phyloP scores from a whole-genome alignment of 2,329 filamentous ascomycete genomes.

The Paecilomyces fulvus region DNA sequence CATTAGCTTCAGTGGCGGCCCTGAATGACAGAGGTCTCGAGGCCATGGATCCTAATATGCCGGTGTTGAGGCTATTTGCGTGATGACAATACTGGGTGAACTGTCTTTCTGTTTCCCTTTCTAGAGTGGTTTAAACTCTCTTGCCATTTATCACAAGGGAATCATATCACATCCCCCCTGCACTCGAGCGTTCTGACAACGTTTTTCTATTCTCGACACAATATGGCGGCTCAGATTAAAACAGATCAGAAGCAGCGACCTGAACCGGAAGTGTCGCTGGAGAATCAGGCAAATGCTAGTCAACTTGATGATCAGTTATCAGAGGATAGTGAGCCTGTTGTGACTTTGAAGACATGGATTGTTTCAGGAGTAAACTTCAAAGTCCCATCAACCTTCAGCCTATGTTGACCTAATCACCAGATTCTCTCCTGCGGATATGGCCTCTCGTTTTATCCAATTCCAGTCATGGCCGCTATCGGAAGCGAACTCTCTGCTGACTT shows the following conservation, averaged over 20 bases:
- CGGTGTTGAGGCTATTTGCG: not conserved
- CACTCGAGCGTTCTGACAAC: not conserved
- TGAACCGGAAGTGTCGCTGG: not conserved
- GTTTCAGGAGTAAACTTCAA: conserved; percentile 12
- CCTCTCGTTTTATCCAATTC: conserved; percentile 25
- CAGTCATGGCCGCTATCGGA: conserved; percentile 20
- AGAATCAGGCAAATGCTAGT: not conserved
- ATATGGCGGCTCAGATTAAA: not conserved
- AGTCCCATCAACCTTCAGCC: not conserved
- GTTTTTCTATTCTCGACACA: not conserved
- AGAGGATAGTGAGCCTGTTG: conserved; percentile 7
- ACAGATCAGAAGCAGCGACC: not conserved
- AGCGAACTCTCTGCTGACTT: conserved; percentile 17
- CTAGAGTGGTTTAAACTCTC: not conserved
- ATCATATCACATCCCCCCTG: not conserved
- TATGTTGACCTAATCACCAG: conserved; percentile 5
- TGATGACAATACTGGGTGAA: not conserved
- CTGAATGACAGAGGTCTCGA: too few relatives aligned
- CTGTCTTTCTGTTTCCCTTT: not conserved
- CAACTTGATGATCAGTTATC: not conserved
- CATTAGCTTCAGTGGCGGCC: too few relatives aligned
- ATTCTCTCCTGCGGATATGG: conserved; percentile 26
- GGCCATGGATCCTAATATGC: not conserved
- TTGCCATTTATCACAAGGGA: not conserved
- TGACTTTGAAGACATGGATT: conserved; percentile 19